Conservation (phyloP, 495 filamentous ascomycete species). For the Tricharina praecox region DNA sequence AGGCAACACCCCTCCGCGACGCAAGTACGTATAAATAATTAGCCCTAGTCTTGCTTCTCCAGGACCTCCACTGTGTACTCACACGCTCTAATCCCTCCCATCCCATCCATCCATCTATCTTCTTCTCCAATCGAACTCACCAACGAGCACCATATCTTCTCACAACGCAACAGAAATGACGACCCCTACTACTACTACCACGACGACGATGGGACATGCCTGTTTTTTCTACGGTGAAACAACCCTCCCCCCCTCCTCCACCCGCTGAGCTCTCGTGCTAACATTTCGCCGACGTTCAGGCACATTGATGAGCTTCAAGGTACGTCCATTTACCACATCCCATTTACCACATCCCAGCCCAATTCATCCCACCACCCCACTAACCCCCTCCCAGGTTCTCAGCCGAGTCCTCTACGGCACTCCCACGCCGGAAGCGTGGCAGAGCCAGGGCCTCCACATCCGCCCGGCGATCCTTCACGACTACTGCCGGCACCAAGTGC, state of each 20-base stretch:
- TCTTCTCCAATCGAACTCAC: background rate
- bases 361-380: no score
- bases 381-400: constrained; percentile 61
- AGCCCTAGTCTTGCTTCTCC: background rate
- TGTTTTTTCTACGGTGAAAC: constrained; percentile 52
- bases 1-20: no score
- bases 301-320: constrained; percentile 37
- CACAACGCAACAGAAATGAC: no score
- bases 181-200: no score
- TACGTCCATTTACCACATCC: no score
- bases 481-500: constrained; percentile 52
- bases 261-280: no score
- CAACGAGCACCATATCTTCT: background rate
- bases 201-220: constrained; percentile 23
- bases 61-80: background rate
- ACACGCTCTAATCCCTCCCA: no score
- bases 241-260: no score
- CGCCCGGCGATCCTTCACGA: constrained; percentile 58
- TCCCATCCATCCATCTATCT: background rate
- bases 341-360: no score
- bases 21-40: no score
- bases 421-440: constrained; percentile 33
- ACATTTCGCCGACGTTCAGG: constrained; percentile 19
- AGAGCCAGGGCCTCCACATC: constrained; percentile 41
- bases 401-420: constrained; percentile 62